Percentiles rank a stretch among this genome's conserved stretches.
phyloP scores from a whole-genome alignment of 208 protist genomes.

The Trypanosoma rangeli region DNA sequence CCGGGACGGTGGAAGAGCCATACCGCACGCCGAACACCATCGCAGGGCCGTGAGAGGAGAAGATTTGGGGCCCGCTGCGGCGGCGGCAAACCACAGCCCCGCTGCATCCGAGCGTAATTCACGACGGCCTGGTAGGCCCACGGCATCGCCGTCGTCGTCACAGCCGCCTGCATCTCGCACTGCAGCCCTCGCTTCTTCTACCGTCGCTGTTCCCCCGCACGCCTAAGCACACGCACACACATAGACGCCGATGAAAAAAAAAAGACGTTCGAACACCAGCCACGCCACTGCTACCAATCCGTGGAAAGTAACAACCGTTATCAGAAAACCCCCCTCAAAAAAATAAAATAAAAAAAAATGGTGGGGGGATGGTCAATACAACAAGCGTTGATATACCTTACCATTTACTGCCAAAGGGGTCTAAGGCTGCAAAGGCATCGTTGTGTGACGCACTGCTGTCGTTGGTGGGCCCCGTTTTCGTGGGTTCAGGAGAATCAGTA shows the following conservation, averaged over 20 bases:
- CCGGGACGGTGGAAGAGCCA: constrained; percentile 67
- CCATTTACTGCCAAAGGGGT: constrained; percentile 30
- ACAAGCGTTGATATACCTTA: not conserved
- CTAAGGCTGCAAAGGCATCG: constrained; percentile 38
- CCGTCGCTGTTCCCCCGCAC: not conserved
- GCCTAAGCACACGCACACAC: not conserved
- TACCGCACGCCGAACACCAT: constrained; percentile 24
- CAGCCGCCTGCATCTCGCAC: not conserved
- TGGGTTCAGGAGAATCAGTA: not conserved
- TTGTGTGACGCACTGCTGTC: not conserved
- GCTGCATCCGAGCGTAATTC: not conserved
- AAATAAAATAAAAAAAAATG: constrained; percentile 15
- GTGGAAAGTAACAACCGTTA: not conserved
- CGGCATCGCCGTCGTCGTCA: constrained; percentile 6
- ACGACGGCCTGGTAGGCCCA: constrained; percentile 24
- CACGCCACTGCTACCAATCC: not conserved
- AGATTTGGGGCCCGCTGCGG: constrained; percentile 14
- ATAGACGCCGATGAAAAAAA: not conserved
- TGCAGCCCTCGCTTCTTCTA: not conserved
- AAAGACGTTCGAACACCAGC: not conserved
- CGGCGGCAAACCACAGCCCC: too few relatives aligned
- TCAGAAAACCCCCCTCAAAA: constrained; percentile 1
- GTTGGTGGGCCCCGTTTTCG: constrained; percentile 2
- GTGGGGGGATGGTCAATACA: not conserved
- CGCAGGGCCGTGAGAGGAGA: constrained; percentile 15